Conservation (phyloP, 495 filamentous ascomycete genomes). For the Cudoniella acicularis region DNA sequence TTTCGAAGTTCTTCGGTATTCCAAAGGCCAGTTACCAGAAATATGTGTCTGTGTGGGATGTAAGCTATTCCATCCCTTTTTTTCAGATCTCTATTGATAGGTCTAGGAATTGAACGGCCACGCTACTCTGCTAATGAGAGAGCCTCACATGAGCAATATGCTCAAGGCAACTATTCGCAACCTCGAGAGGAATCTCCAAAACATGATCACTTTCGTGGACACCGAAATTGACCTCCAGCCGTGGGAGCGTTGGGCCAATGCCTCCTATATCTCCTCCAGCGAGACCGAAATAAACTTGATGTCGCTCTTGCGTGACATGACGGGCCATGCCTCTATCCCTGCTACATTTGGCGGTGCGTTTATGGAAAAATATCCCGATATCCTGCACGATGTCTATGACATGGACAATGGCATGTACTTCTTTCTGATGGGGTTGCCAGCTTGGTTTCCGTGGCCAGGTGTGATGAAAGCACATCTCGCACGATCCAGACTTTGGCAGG, state of each 20-base stretch:
- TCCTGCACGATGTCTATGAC: slow-evolving; percentile 51
- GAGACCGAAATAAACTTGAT: slow-evolving; percentile 50
- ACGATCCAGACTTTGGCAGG: slow-evolving; percentile 44
- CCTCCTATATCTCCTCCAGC: slow-evolving; percentile 28
- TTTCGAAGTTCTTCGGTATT: slow-evolving; percentile 45
- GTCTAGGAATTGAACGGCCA: slow-evolving; percentile 35
- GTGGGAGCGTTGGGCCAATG: slow-evolving; percentile 53
- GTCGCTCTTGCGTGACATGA: slow-evolving; percentile 50
- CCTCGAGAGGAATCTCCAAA: slow-evolving; percentile 40
- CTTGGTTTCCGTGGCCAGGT: slow-evolving; percentile 46
- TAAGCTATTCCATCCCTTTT: neutral
- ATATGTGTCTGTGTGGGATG: slow-evolving; percentile 12
- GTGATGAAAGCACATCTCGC: slow-evolving; percentile 50
- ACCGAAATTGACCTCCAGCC: slow-evolving; percentile 56
- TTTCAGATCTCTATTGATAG: slow-evolving; percentile 27
- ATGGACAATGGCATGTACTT: slow-evolving; percentile 50
- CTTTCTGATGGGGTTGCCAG: slow-evolving; percentile 48
- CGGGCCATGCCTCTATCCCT: slow-evolving; percentile 46
- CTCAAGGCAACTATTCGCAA: slow-evolving; percentile 30
- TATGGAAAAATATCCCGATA: slow-evolving; percentile 48
- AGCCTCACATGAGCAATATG: slow-evolving; percentile 39
- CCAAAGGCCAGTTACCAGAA: slow-evolving; percentile 25
- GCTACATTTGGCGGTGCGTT: slow-evolving; percentile 53
- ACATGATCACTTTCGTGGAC: slow-evolving; percentile 55
- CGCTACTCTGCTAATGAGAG: slow-evolving; percentile 37